Conservation (phyloP, 768 basidiomycete species). For the Suillus subalutaceus region DNA sequence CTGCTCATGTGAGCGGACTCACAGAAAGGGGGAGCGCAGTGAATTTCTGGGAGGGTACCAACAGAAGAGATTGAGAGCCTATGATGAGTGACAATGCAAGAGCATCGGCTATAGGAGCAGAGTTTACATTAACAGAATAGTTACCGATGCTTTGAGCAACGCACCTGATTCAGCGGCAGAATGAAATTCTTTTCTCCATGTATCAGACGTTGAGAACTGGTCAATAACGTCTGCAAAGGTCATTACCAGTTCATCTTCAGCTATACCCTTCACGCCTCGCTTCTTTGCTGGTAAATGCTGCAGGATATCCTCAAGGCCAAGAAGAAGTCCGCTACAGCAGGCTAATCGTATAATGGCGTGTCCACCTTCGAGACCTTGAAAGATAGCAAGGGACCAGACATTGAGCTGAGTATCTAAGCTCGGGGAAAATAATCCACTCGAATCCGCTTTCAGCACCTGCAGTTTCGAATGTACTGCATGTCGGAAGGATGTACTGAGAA, state of each 20-base stretch:
- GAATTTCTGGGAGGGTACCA: slow-evolving; percentile 56
- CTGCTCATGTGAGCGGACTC: slow-evolving; percentile 33
- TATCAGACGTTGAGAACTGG: slow-evolving; percentile 44
- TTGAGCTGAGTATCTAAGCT: slow-evolving; percentile 43
- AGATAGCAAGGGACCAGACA: slow-evolving; percentile 53
- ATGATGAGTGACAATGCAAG: slow-evolving; percentile 51
- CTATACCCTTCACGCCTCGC: slow-evolving; percentile 38
- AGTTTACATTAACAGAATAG: slow-evolving; percentile 1
- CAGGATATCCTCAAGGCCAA: slow-evolving; percentile 61
- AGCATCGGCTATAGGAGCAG: slow-evolving; percentile 38
- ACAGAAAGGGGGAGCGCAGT: slow-evolving; percentile 62
- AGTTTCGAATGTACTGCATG: slow-evolving; percentile 35
- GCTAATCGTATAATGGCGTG: slow-evolving; percentile 63
- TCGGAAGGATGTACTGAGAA: slow-evolving; percentile 31
- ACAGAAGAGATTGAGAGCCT: slow-evolving; percentile 60
- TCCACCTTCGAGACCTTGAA: slow-evolving; percentile 68
- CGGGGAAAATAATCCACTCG: slow-evolving; percentile 33
- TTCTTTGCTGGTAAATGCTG: slow-evolving; percentile 33
- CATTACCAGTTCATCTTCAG: slow-evolving; percentile 70
- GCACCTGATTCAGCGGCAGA: slow-evolving; percentile 48
- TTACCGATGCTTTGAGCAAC: slow-evolving; percentile 13
- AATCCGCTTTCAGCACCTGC: slow-evolving; percentile 28
- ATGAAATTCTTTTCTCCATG: slow-evolving; percentile 74
- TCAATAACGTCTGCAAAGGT: slow-evolving; percentile 79
- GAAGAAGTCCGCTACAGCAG: slow-evolving; percentile 63